Conservation (phyloP, 108 stramenopile genomes). For the Discostella pseudostelligera region DNA sequence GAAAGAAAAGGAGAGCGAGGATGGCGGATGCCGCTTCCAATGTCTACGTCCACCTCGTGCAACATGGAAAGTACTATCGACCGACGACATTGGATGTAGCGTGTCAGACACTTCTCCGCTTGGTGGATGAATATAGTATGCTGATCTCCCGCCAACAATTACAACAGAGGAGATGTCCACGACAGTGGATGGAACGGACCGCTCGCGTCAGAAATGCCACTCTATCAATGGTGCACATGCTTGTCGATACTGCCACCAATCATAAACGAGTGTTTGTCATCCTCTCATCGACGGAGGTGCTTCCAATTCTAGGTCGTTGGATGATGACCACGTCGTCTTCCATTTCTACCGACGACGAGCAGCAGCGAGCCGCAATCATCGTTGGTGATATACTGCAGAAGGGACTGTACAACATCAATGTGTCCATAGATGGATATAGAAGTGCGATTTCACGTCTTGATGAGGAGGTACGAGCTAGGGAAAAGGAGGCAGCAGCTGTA, state of each 20-base stretch:
- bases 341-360: no score
- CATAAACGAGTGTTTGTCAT: slow-evolving; percentile 22
- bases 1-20: no score
- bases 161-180: not conserved
- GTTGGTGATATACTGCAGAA: slow-evolving; percentile 42
- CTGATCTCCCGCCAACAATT: not conserved
- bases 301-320: slow-evolving; percentile 32
- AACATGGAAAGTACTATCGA: not conserved
- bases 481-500: not conserved
- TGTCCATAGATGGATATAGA: slow-evolving; percentile 67
- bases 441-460: not conserved
- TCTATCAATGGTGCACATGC: slow-evolving; percentile 3
- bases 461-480: not conserved
- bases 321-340: not conserved
- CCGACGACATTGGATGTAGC: slow-evolving; percentile 19
- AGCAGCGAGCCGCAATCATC: not conserved
- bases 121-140: slow-evolving; percentile 16
- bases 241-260: slow-evolving; percentile 11
- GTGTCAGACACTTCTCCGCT: slow-evolving; percentile 14
- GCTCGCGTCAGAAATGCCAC: slow-evolving; percentile 16
- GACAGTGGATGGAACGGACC: not conserved
- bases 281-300: slow-evolving; percentile 17
- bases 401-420: slow-evolving; percentile 48
- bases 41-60: no score
- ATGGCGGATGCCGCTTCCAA: not conserved